These are phyloP conservation scores for Suillus bovinus DNA, from an alignment of 768 basidiomycete genomes.

Conservation along the genomic window DNA sequence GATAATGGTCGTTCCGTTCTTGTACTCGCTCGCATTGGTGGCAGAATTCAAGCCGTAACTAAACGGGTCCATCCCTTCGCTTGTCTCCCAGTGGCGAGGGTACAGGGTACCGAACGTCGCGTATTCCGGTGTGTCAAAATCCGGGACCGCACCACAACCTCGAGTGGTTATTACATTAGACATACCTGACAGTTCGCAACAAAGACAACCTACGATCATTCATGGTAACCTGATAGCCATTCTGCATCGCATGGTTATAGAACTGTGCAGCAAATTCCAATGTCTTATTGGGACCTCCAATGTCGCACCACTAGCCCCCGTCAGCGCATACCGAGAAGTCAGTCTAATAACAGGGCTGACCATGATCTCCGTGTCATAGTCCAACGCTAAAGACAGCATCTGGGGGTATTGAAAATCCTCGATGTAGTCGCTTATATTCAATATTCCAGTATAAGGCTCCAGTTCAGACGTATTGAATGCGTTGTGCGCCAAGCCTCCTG, in stretches of 20 bases:
- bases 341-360: conserved; percentile 25
- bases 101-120: conserved; percentile 47
- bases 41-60: conserved; percentile 50
- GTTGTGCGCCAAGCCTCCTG: conserved; percentile 55
- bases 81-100: conserved; percentile 55
- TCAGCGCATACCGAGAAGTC: conserved; percentile 13
- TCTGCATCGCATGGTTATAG: conserved; percentile 43
- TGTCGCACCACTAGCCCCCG: conserved; percentile 52
- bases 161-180: background rate
- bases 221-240: conserved; percentile 48
- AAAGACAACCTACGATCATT: conserved; percentile 37
- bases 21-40: conserved; percentile 45
- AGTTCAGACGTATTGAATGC: conserved; percentile 45
- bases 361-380: conserved; percentile 57
- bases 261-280: conserved; percentile 45
- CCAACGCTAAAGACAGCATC: conserved; percentile 48
- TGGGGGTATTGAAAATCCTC: conserved; percentile 52
- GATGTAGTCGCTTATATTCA: conserved; percentile 52
- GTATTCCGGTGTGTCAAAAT: conserved; percentile 60
- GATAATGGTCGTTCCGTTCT: conserved; percentile 48
- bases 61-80: conserved; percentile 56
- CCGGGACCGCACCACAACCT: conserved; percentile 52
- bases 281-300: conserved; percentile 50
- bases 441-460: conserved; percentile 55
- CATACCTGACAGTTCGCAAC: background rate